phyloP scores from a whole-genome alignment of 345 rosid species.

The Hypericum perforatum region DNA sequence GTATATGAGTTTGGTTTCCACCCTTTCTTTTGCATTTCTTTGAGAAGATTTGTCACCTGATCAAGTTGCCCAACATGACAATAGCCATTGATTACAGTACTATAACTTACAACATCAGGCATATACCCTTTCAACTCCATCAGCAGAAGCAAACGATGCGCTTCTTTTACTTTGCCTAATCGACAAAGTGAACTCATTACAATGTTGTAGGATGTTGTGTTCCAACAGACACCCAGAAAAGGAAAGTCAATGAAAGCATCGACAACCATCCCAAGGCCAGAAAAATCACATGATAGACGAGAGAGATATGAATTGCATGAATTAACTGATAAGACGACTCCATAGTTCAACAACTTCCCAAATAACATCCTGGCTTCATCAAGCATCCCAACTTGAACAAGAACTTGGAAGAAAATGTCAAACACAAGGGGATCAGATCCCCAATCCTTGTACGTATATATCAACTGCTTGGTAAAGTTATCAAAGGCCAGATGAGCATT shows the following conservation, averaged over 20 bases:
- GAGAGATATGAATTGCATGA: conserved; percentile 71
- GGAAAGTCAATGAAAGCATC: conserved; percentile 48
- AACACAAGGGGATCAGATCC: conserved; percentile 77
- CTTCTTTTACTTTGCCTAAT: conserved; percentile 53
- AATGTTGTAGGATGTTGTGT: conserved; percentile 59
- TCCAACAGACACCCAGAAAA: conserved; percentile 60
- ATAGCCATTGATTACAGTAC: conserved; percentile 73
- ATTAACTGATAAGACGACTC: conserved; percentile 67
- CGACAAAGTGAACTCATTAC: conserved; percentile 43
- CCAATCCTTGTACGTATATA: conserved; percentile 88
- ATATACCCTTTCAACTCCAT: conserved; percentile 61
- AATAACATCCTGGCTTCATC: conserved; percentile 62
- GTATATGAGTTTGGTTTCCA: conserved; percentile 65
- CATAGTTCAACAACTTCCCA: conserved; percentile 70
- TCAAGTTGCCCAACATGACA: conserved; percentile 43
- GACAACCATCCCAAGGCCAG: conserved; percentile 24
- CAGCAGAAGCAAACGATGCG: conserved; percentile 52
- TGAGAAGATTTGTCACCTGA: conserved; percentile 44
- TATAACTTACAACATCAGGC: conserved; percentile 84
- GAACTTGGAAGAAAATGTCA: conserved; percentile 72
- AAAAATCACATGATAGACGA: conserved; percentile 34
- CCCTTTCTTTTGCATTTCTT: conserved; percentile 54
- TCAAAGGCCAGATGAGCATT: conserved; percentile 38
- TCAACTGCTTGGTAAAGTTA: conserved; percentile 45
- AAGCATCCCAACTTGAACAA: conserved; percentile 54